Percentiles rank a stretch among this genome's conserved stretches.
phyloP scores from a whole-genome alignment of 225 moss, liverwort and hornwort species.

The Pleurozium schreberi region DNA sequence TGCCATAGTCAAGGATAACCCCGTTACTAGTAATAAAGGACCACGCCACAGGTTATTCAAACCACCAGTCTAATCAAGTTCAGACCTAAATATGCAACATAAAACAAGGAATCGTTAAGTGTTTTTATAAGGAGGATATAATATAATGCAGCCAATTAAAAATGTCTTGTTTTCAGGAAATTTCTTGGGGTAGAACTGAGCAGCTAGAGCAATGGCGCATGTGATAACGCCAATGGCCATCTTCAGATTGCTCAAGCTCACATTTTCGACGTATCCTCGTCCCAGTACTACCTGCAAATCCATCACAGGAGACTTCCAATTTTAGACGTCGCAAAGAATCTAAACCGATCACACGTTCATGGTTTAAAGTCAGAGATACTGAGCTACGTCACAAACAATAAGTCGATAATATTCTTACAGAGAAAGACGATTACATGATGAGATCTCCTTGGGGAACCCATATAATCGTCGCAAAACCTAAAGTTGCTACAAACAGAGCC shows the following conservation, averaged over 20 bases:
- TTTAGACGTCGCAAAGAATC: not conserved
- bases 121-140: slow-evolving; percentile 43
- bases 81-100: not conserved
- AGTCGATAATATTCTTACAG: not conserved
- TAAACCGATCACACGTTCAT: not conserved
- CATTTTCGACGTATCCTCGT: slow-evolving; percentile 83
- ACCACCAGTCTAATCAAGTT: not conserved
- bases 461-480: not conserved
- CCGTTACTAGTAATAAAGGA: not conserved
- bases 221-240: slow-evolving; percentile 81
- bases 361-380: not conserved
- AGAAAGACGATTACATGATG: not conserved
- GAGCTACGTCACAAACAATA: not conserved
- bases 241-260: slow-evolving; percentile 89
- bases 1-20: slow-evolving; percentile 71
- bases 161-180: slow-evolving; percentile 85
- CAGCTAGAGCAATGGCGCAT: slow-evolving; percentile 77
- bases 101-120: not conserved
- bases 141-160: slow-evolving; percentile 82
- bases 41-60: not conserved
- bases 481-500: not conserved
- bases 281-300: slow-evolving; percentile 65
- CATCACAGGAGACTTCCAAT: not conserved
- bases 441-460: not conserved
- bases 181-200: slow-evolving; percentile 97